Base-by-base conservation (phyloP, 202 grass and related monocot genomes). In the Elaeis oleifera region DNA sequence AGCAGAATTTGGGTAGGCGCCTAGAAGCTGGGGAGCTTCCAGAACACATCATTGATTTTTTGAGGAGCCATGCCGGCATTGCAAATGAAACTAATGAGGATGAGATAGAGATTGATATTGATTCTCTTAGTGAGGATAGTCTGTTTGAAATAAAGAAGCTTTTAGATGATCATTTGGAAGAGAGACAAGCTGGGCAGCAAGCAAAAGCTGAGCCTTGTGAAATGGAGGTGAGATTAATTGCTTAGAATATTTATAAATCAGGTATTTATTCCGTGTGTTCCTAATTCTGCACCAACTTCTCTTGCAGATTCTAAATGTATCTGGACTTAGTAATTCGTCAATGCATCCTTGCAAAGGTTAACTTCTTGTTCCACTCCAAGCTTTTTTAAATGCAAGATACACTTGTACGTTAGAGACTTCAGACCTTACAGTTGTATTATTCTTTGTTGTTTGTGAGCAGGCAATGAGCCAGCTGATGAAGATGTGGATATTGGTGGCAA, bases 401-500 rank as follows among this genome's bases (percentile, higher is more conserved):
- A 7, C 49, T 1, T 13, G 56, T 23, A 17, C 36, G 11, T 44
- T 44, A 13, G 11, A 14, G 36, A 44, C 11, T 44, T 44, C 9
- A 14, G 28, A 44, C 11, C 11, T 44, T 44, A 44, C 36, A 13
- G 9, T 44, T 44, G 36, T 44, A 44, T 44, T 2, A 44, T 44
- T 14, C 9, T 44, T 59, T 15, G 3, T 53, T 58, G 48, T 72
- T 26, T 26, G 24, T 60, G 65, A 76, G 24, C 78, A 99, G 88
- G 70, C 57, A 67, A 71, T 1, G 82, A 99, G 32, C 94, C 69
- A 51, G 24, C 83, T 51, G 94, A 99, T 23, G 94, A 99, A 75
- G 88, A 94, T 82, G 88, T 99, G 59, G 94, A 94, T 77, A 94
- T 99, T 57, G 81, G 88, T 57, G 88, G 85, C 49, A 85, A 89